Conservation (phyloP, 2,329 filamentous ascomycete genomes). For the Diplocarpon rosae region DNA sequence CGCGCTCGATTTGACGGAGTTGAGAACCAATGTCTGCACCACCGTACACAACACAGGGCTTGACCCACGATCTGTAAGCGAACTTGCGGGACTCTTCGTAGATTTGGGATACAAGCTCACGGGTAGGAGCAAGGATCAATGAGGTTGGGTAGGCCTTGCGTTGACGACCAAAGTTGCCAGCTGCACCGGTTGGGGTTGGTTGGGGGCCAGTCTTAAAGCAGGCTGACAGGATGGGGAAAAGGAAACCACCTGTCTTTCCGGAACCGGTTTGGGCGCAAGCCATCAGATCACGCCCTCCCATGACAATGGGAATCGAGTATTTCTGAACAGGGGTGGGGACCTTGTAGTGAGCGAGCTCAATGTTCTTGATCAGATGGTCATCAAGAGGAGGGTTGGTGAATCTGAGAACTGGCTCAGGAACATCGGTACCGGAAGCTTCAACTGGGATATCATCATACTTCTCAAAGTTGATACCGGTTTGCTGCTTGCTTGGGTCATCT, state of each 20-base stretch:
- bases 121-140: conserved; percentile 88
- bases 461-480: conserved; percentile 99
- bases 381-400: conserved; percentile 95
- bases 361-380: conserved; percentile 86
- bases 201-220: conserved; percentile 86
- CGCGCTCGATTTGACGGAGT: conserved; percentile 94
- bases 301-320: conserved; percentile 98
- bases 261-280: conserved; percentile 99
- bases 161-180: conserved; percentile 74
- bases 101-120: conserved; percentile 97
- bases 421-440: conserved; percentile 86
- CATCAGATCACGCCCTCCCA: conserved; percentile 96
- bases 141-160: conserved; percentile 97
- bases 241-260: conserved; percentile 98
- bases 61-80: conserved; percentile 96
- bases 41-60: conserved; percentile 96
- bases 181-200: conserved; percentile 48
- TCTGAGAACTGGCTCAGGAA: conserved; percentile 79
- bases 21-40: conserved; percentile 98
- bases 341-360: conserved; percentile 88
- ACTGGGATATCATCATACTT: conserved; percentile 99
- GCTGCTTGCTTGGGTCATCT: conserved; percentile 90
- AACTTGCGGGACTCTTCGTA: conserved; percentile 98
- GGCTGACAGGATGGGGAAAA: conserved; percentile 98
- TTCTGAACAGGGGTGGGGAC: conserved; percentile 96